Percentiles rank a stretch among this genome's conserved stretches.
These are phyloP conservation scores for Serendipita indica DNA, from an alignment of 768 basidiomycete species.

Conservation along the genomic window DNA sequence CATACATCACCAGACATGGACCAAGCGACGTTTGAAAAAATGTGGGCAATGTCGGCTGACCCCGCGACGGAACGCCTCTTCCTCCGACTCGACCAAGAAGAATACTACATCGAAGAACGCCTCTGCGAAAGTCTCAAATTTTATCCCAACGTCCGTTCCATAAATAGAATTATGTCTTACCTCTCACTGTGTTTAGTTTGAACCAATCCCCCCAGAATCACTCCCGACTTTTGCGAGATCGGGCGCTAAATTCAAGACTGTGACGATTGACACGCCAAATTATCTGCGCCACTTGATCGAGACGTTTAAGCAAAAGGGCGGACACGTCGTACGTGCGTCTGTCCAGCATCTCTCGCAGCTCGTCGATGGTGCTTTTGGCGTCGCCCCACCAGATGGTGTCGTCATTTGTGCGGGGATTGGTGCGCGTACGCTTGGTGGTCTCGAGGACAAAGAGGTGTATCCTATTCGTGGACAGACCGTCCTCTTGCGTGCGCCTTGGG, in stretches of 20 bases:
- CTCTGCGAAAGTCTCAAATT: slow-evolving; percentile 10
- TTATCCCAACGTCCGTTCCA: background rate
- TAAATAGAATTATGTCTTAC: background rate
- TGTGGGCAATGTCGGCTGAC: slow-evolving; percentile 56
- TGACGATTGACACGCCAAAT: slow-evolving; percentile 49
- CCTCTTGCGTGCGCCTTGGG: slow-evolving; percentile 34
- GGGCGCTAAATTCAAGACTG: slow-evolving; percentile 47
- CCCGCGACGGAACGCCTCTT: slow-evolving; percentile 44
- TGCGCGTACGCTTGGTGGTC: slow-evolving; percentile 35
- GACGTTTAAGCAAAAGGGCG: slow-evolving; percentile 47
- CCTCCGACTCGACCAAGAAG: slow-evolving; percentile 45
- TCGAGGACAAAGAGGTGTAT: slow-evolving; percentile 29
- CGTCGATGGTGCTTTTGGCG: slow-evolving; percentile 39
- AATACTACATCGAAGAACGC: slow-evolving; percentile 35
- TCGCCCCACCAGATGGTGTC: slow-evolving; percentile 31
- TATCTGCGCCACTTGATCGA: slow-evolving; percentile 51
- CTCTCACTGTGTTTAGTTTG: background rate
- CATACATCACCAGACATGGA: slow-evolving; percentile 37
- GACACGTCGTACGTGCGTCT: slow-evolving; percentile 39
- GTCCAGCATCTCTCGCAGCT: slow-evolving; percentile 59
- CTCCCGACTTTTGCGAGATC: slow-evolving; percentile 29
- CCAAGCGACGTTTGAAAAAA: slow-evolving; percentile 52
- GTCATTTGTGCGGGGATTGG: slow-evolving; percentile 59
- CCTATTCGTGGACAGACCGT: slow-evolving; percentile 22
- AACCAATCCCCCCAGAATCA: slow-evolving; percentile 15